Base-by-base conservation (phyloP, 148 eudicot genomes). In the Arbutus unedo region DNA sequence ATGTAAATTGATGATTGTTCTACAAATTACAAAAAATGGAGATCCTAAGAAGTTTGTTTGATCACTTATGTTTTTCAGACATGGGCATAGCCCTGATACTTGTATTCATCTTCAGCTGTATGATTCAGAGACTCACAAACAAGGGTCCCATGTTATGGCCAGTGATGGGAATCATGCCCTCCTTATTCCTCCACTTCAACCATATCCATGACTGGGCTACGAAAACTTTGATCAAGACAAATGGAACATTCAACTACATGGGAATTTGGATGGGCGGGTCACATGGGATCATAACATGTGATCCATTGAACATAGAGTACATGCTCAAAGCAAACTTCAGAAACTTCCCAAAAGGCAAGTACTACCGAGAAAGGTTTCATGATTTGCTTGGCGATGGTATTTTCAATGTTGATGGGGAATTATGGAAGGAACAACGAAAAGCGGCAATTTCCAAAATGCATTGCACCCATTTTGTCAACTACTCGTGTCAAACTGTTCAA, bases 91-190 rank as follows among this genome's bases (percentile, higher is more conserved):
- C 87, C 10, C 67, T 91, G 18, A 8, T 88, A 0, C 84, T 88
- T n/a, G 78, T 86, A 57, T 87, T 90, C 79, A 13, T 86, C 54
- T 84, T 83, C 53, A 75, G 76, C 31, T 89, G 82, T 83, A 82
- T 90, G 44, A 79, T 83, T 76, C 85, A 86, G 19, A 91, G 53
- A 62, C 88, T 91, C 72, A 90, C 89, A 8, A 83, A 83, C 78
- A 88, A 70, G 48, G 74, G 74, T 70, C 74, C 74, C 47, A 70
- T 70, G 48, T 41, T 70, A 70, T 70, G 74, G 74, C 74, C 74
- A 15, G 48, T 41, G 47, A 38, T 70, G 48, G 74, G 74, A 47
- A 70, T 70, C 45, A 70, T 41, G 13, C 74, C 74, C 14, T 38
- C 48, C 74, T 41, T 70, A 38, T 41, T 70, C 47, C 48, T 70